phyloP scores from a whole-genome alignment of 1,284 basidiomycete genomes.

The Kwoniella shivajii region DNA sequence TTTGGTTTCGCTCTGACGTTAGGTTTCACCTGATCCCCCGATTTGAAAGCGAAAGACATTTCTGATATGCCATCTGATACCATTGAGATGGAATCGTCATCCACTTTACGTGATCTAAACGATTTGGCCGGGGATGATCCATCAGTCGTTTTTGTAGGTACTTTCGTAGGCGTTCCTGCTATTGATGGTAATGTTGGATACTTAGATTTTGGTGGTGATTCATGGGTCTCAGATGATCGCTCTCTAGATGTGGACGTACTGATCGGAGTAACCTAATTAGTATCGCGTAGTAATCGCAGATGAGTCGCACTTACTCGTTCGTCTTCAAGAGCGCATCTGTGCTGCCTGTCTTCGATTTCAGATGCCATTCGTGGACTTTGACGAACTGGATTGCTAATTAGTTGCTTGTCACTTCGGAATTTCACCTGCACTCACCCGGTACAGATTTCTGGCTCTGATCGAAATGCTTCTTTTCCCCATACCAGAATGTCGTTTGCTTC shows the following conservation, averaged over 20 bases:
- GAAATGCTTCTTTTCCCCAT: conserved; percentile 70
- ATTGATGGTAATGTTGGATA: conserved; percentile 13
- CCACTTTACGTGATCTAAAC: conserved; percentile 8
- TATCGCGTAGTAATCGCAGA: too few relatives aligned
- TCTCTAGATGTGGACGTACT: conserved; percentile 17
- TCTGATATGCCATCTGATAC: conserved; percentile 40
- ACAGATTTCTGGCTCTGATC: conserved; percentile 81
- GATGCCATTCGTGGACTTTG: conserved; percentile 80
- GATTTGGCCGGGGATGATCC: conserved; percentile 19
- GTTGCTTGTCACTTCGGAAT: too few relatives aligned
- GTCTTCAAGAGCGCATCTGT: conserved; percentile 64
- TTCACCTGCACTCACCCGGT: conserved; percentile 66
- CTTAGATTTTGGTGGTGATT: conserved; percentile 6
- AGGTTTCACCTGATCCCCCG: conserved; percentile 21
- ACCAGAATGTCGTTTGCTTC: conserved; percentile 76
- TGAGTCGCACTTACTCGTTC: conserved; percentile 70
- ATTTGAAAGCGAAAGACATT: conserved; percentile 48
- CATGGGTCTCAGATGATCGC: neutral
- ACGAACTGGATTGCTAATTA: too few relatives aligned
- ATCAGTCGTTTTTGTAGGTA: conserved; percentile 32
- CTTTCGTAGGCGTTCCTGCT: conserved; percentile 20
- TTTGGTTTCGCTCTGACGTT: conserved; percentile 4
- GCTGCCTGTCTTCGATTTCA: conserved; percentile 19
- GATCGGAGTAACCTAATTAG: neutral
- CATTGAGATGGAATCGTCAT: conserved; percentile 32